Evolutionary conservation across 768 basidiomycete species (phyloP), one percentile per base, ranked within the genome.

Genomic region (Boletus insuetus): DNA sequence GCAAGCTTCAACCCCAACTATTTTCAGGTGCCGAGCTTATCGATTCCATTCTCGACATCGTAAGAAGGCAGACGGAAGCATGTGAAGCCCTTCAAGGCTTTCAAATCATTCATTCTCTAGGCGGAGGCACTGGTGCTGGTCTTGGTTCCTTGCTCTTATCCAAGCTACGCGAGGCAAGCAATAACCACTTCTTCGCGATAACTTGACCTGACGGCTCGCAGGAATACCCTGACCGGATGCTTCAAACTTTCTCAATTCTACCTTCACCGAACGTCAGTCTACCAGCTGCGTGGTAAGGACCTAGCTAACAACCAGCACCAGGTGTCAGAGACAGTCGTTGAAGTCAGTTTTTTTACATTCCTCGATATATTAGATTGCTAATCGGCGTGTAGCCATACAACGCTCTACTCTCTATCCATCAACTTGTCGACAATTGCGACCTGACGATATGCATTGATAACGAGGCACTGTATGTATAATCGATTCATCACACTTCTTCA

Each of bases 31-130:
- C 95, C 35, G 95, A 98, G 69, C 81, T 98, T 4, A 83, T 94
- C 42, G 95, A 95, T 44, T 75, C 81, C n/a, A 83, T 96, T 51
- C 73, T 93, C 58, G 95, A 94, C 42, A 77, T 85, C n/a, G 63
- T 93, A 10, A 81, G 95, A 59, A 82, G 77, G 63, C 89, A 96
- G 69, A 77, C 88, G 3, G 95, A 98, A 68, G 68, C 75, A 1
- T 90, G 89, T 62, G 93, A 98, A 39, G 82, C 85, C 10, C 76
- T 98, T 19, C 95, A 98, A 75, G 95, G 95, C 1, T 93, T 95
- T 66, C 93, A 95, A 63, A 70, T 94, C 45, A 71, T 94, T 11
- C 93, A 96, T 60, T 93, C 94, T 17, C 82, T 98, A 17, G 94
- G 94, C 35, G 94, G 94, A 56, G 94, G 94, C 37, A 95, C 91